Percentiles rank a stretch among this genome's conserved stretches.
These are phyloP conservation scores for Citrullus amarus DNA, from an alignment of 306 rosid genomes.

Conservation along the genomic window DNA sequence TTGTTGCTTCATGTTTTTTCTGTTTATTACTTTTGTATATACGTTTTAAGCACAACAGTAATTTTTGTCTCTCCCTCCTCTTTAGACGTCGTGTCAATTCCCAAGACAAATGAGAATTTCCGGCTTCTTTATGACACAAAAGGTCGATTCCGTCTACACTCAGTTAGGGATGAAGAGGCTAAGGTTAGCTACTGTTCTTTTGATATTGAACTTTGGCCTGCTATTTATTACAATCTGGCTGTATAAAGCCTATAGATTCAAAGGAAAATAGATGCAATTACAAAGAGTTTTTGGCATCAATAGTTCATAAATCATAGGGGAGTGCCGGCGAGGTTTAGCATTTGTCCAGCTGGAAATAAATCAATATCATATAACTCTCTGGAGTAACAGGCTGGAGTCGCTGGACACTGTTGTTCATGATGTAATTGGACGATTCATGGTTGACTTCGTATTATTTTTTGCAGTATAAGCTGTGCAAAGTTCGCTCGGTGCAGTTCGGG, in stretches of 20 bases:
- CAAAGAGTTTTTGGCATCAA: not conserved
- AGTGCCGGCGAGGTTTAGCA: not conserved
- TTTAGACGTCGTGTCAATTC: slow-evolving; percentile 66
- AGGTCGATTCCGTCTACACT: slow-evolving; percentile 74
- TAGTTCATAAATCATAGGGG: not conserved
- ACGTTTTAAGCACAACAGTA: not conserved
- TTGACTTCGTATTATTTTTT: not conserved
- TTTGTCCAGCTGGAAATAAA: not conserved
- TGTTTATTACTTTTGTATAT: not conserved
- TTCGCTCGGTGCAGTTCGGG: slow-evolving; percentile 64
- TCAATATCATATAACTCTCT: not conserved
- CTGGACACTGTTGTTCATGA: not conserved
- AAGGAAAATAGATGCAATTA: not conserved
- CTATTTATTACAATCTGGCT: not conserved
- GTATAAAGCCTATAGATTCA: not conserved
- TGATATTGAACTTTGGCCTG: not conserved
- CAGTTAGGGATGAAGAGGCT: slow-evolving; percentile 67
- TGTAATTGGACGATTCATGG: not conserved
- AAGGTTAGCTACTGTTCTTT: slow-evolving; percentile 28
- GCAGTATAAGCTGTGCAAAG: slow-evolving; percentile 85
- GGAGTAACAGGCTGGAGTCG: not conserved
- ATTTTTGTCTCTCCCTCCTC: not conserved
- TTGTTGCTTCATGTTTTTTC: not conserved
- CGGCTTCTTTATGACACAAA: slow-evolving; percentile 83
- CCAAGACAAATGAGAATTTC: slow-evolving; percentile 67